Evolutionary conservation across 2,329 filamentous ascomycete genomes (phyloP), one percentile per base, ranked within the genome.

Genomic region (Arthrocladium fulminans): DNA sequence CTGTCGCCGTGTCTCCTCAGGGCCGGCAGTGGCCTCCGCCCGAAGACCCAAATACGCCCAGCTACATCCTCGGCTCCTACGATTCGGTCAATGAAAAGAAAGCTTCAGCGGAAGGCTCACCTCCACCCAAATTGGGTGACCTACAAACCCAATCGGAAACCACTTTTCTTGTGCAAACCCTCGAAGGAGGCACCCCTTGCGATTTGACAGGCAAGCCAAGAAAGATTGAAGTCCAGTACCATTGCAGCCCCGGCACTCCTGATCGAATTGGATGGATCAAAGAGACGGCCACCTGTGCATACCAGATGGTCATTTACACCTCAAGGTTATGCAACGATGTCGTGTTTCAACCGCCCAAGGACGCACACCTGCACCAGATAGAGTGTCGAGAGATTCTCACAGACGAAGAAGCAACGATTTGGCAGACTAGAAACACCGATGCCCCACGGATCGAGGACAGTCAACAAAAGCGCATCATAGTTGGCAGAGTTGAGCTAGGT

Each of bases 261-360:
- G 73, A 94, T 63, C 80, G 83, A 41, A 95, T 96, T 59, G 84
- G 83, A 37, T 88, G 87, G 80, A 94, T 96, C 67, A 95, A 95
- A 65, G 89, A 96, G 64, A 80, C 90, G 1, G 85, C 84, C 2
- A 95, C 88, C 9, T 96, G 89, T 68, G 81, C 87, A 10, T 96
- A 96, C 63, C 74, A 95, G 47, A 95, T 96, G 88, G 80, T 94
- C 25, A 79, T 96, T 54, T 85, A 94, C 63, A 95, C 89, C 0
- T 87, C 88, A 0, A 81, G 88, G 1, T 78, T 96, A 10, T 96
- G 89, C 69, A 80, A 84, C 61, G 89, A 96, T 57, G 79, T 87
- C 8, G 88, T 88, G 8, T 96, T 96, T 64, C 72, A 84, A 47
- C 88, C 89, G 0, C 86, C 88, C 0, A 80, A 84, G 58, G 83